Evolutionary conservation across 2,329 filamentous ascomycete genomes (phyloP).

Genomic region (Pyricularia pennisetigena): DNA sequence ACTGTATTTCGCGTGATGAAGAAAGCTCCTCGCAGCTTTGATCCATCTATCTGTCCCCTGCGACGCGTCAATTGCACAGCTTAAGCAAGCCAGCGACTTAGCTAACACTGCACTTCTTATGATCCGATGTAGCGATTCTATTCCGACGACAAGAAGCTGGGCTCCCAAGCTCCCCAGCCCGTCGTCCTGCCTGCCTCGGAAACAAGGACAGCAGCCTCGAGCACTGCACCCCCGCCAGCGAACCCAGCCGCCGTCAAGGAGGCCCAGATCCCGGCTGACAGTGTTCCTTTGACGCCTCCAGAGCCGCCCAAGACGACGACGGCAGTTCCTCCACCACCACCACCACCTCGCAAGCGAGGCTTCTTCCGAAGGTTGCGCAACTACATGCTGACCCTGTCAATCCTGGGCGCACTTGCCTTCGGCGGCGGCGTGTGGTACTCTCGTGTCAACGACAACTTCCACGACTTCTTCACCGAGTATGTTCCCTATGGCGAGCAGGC

Average conservation of each 20-base stretch:
- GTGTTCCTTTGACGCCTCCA: constrained; percentile 30
- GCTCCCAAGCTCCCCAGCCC: constrained; percentile 35
- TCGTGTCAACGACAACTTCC: constrained; percentile 91
- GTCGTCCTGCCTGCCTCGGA: constrained; percentile 44
- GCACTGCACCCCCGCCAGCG: constrained; percentile 24
- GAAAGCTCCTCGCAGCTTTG: constrained; percentile 10
- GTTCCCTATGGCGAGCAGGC: constrained; percentile 89
- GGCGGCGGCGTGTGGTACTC: constrained; percentile 88
- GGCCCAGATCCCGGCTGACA: constrained; percentile 25
- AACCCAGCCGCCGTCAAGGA: constrained; percentile 25
- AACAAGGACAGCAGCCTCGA: constrained; percentile 37
- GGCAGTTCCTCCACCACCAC: constrained; percentile 22
- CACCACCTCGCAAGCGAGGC: constrained; percentile 48
- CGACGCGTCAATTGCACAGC: background rate
- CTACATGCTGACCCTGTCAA: constrained; percentile 64
- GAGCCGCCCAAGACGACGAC: constrained; percentile 16
- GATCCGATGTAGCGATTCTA: constrained; percentile 40
- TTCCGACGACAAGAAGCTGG: constrained; percentile 42
- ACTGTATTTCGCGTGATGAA: background rate
- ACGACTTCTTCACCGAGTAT: constrained; percentile 96
- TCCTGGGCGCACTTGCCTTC: constrained; percentile 72
- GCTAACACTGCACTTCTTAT: constrained; percentile 7
- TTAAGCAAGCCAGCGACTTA: constrained; percentile 3
- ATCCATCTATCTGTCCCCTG: background rate
- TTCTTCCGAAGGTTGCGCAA: constrained; percentile 64